Percentiles rank a stretch among this genome's conserved stretches.
Evolutionary conservation across 1,139 yeast species (phyloP).

Genomic region (Zhuliangozyma blackwelliae): DNA sequence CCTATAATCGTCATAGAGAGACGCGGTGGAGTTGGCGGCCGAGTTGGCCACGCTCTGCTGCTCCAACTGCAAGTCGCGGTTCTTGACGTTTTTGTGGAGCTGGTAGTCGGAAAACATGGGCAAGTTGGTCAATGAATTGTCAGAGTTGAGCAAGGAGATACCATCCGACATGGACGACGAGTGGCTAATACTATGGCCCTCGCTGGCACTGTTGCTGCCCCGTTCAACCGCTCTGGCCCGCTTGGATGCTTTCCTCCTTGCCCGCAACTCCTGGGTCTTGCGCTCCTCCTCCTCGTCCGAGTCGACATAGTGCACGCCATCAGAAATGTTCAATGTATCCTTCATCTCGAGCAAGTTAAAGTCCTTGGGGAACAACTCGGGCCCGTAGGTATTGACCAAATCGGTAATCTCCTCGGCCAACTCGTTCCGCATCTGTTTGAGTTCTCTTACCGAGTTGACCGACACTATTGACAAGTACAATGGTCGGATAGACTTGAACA

Average conservation of each 20-base stretch:
- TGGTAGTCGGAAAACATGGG: constrained; percentile 51
- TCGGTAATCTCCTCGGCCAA: constrained; percentile 42
- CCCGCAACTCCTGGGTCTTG: constrained; percentile 51
- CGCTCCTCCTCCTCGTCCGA: constrained; percentile 54
- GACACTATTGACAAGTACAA: constrained; percentile 62
- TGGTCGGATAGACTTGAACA: constrained; percentile 79
- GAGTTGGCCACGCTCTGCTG: constrained; percentile 17
- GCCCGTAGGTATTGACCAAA: constrained; percentile 42
- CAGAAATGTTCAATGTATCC: constrained; percentile 24
- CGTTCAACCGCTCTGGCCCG: constrained; percentile 14
- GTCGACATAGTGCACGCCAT: constrained; percentile 28
- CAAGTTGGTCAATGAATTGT: constrained; percentile 50
- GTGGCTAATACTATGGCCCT: constrained; percentile 13
- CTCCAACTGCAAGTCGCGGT: constrained; percentile 20
- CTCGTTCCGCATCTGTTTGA: constrained; percentile 38
- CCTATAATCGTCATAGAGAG: constrained; percentile 29
- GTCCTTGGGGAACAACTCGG: constrained; percentile 43
- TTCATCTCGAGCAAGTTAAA: constrained; percentile 40
- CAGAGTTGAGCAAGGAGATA: constrained; percentile 50
- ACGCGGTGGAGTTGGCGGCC: constrained; percentile 15
- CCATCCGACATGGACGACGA: constrained; percentile 48
- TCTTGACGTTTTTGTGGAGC: constrained; percentile 32
- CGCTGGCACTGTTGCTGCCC: constrained; percentile 3
- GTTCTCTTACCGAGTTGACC: constrained; percentile 54
- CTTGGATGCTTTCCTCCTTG: constrained; percentile 34